Evolutionary conservation across 345 rosid species (phyloP).

Genomic region (Balakata baccata): DNA sequence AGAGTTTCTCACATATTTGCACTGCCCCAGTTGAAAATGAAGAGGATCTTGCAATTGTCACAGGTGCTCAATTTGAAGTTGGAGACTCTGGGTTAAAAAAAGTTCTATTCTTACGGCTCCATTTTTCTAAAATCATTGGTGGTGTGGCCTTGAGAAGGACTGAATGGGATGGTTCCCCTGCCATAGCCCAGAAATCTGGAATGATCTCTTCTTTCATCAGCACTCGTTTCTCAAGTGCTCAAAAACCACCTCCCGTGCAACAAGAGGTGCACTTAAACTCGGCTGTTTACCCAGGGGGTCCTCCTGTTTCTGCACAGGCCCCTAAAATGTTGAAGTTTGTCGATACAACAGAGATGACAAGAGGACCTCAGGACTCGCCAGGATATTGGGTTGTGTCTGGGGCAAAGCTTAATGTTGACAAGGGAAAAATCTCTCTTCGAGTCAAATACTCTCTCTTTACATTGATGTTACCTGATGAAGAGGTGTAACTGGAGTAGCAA

Average conservation of each 20-base stretch:
- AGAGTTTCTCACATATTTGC: slow-evolving; percentile 87
- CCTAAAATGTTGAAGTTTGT: slow-evolving; percentile 83
- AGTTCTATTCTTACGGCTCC: slow-evolving; percentile 73
- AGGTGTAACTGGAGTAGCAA: background rate
- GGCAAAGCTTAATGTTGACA: slow-evolving; percentile 76
- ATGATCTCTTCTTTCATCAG: slow-evolving; percentile 81
- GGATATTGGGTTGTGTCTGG: slow-evolving; percentile 98
- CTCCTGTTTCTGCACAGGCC: slow-evolving; percentile 81
- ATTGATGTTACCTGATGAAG: slow-evolving; percentile 26
- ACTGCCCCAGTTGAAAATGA: slow-evolving; percentile 84
- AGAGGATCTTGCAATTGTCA: slow-evolving; percentile 75
- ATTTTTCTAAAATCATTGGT: slow-evolving; percentile 62
- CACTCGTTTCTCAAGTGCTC: slow-evolving; percentile 75
- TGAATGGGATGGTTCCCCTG: slow-evolving; percentile 91
- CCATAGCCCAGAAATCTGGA: slow-evolving; percentile 69
- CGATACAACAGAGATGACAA: slow-evolving; percentile 80
- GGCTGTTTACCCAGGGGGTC: slow-evolving; percentile 91
- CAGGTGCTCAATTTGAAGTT: slow-evolving; percentile 83
- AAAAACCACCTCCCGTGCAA: slow-evolving; percentile 67
- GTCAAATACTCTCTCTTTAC: slow-evolving; percentile 78
- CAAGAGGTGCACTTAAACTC: slow-evolving; percentile 86
- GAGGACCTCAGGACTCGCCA: slow-evolving; percentile 90
- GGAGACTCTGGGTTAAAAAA: slow-evolving; percentile 79
- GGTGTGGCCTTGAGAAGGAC: slow-evolving; percentile 44
- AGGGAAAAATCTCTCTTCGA: slow-evolving; percentile 78